Evolutionary conservation across 2,329 filamentous ascomycete genomes (phyloP), one percentile per base, ranked within the genome.

Genomic region (Pleomassaria siparia): DNA sequence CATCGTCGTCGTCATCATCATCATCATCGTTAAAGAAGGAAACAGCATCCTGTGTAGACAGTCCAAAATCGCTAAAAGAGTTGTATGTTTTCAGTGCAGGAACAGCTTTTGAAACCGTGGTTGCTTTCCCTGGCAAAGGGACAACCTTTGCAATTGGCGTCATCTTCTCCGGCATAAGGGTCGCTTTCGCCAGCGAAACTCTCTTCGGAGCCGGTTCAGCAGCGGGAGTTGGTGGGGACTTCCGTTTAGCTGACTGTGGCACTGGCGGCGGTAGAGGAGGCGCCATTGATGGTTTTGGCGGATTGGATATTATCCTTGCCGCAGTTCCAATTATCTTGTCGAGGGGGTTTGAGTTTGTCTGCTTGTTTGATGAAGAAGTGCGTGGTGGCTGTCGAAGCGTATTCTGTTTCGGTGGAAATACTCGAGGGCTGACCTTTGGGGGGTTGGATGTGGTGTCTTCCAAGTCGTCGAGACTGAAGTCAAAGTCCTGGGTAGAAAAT

Each of bases 391-490:
- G 6, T n/a, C 16, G 33, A 9, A 24, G 22, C 20, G 11, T 40
- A 9, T 18, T 15, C 10, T 4, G 22, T 18, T 26, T 26, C 13
- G 15, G 13, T 13, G 37, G n/a, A 7, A 40, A 6, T 12, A 11
- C n/a, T 16, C 18, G 37, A 12, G 24, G 37, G 3, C 13, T 40
- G 15, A 18, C 11, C 37, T 16, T 29, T 16, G 37, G 24, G 11
- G 37, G n/a, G 16, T 40, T 28, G 24, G 37, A n/a, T 5, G 6
- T 28, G 2, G 40, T 11, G 32, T 68, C 61, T 26, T 74, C 70
- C 10, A 76, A 51, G 36, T 76, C 73, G 12, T 74, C 71, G 5
- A 65, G 54, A 0, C 69, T 70, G 37, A 75, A 66, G 40, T 74
- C 68, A 16, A 75, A 62, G 40, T 73, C 69, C 46, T 67, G 64